Conservation (phyloP, 176 grass and related monocot genomes). For the Oryza australiensis region DNA sequence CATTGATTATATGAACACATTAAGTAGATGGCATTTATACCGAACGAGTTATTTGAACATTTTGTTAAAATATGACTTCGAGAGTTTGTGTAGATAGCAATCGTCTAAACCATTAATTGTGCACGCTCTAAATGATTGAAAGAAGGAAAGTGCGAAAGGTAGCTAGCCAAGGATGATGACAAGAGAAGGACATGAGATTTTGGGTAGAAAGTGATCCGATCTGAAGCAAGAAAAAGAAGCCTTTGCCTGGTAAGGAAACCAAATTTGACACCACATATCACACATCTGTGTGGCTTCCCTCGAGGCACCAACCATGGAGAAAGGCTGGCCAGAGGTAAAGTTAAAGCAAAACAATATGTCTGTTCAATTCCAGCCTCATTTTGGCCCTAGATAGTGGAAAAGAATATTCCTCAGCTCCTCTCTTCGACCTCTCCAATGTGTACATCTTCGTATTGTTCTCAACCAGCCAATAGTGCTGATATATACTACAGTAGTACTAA, state of each 20-base stretch:
- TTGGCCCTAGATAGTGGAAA: background rate
- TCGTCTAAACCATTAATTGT: too few relatives aligned
- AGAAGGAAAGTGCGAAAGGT: constrained; percentile 12
- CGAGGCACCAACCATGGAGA: constrained; percentile 18
- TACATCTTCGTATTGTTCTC: background rate
- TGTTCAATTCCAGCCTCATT: background rate
- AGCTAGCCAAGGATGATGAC: constrained; percentile 17
- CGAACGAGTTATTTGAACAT: too few relatives aligned
- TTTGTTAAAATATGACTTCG: too few relatives aligned
- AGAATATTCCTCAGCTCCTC: constrained; percentile 35
- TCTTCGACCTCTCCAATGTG: constrained; percentile 58
- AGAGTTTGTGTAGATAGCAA: too few relatives aligned
- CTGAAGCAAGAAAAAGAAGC: constrained; percentile 2
- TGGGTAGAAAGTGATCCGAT: constrained; percentile 28
- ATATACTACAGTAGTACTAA: background rate
- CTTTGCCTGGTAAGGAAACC: constrained; percentile 14
- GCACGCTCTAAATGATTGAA: constrained; percentile 10
- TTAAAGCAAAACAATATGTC: constrained; percentile 6
- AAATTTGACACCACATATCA: background rate
- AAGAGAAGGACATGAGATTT: constrained; percentile 18
- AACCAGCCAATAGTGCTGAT: background rate
- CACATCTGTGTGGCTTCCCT: constrained; percentile 28
- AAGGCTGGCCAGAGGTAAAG: background rate
- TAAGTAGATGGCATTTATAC: background rate
- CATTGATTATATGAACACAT: background rate